Percentiles rank a stretch among this genome's conserved stretches.
phyloP scores from a whole-genome alignment of 2,329 filamentous ascomycete species.

The Paecilomyces formosus region DNA sequence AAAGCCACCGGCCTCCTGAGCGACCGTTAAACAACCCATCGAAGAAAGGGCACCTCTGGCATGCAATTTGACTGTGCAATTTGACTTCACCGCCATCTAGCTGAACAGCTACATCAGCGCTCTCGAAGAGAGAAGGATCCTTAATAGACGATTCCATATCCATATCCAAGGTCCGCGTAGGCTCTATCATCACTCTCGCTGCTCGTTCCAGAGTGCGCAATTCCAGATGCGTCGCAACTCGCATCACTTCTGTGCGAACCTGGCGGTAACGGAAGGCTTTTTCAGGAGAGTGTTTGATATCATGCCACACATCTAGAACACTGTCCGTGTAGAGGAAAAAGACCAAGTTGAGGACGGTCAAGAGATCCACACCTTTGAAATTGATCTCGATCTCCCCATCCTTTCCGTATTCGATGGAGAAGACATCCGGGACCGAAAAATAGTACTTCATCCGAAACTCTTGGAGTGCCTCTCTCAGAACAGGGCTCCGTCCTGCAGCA shows the following conservation, averaged over 20 bases:
- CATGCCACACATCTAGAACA: constrained; percentile 80
- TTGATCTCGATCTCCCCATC: constrained; percentile 52
- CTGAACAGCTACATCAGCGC: constrained; percentile 72
- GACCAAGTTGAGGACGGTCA: constrained; percentile 71
- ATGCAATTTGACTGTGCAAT: constrained; percentile 72
- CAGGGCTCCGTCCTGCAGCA: constrained; percentile 63
- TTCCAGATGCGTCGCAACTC: constrained; percentile 63
- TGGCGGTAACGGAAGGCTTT: constrained; percentile 69
- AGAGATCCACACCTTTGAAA: constrained; percentile 65
- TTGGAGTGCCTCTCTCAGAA: constrained; percentile 57
- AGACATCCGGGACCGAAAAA: constrained; percentile 52
- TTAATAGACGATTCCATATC: constrained; percentile 66
- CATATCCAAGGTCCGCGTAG: constrained; percentile 55
- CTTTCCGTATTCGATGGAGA: constrained; percentile 48
- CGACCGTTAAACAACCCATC: constrained; percentile 83
- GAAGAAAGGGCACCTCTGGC: constrained; percentile 86
- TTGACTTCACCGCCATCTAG: constrained; percentile 61
- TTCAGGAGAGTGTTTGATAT: constrained; percentile 57
- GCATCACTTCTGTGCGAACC: constrained; percentile 81
- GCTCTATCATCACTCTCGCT: constrained; percentile 64
- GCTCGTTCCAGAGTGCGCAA: constrained; percentile 67
- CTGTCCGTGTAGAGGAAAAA: constrained; percentile 75
- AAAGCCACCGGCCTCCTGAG: constrained; percentile 76
- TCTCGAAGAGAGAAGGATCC: constrained; percentile 65
- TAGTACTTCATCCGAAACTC: constrained; percentile 49